A percentile compares a stretch with the other conserved stretches of the same genome.
These are phyloP conservation scores for Solanum tarapatanum DNA, from an alignment of 257 asterid genomes.

Conservation along the genomic window DNA sequence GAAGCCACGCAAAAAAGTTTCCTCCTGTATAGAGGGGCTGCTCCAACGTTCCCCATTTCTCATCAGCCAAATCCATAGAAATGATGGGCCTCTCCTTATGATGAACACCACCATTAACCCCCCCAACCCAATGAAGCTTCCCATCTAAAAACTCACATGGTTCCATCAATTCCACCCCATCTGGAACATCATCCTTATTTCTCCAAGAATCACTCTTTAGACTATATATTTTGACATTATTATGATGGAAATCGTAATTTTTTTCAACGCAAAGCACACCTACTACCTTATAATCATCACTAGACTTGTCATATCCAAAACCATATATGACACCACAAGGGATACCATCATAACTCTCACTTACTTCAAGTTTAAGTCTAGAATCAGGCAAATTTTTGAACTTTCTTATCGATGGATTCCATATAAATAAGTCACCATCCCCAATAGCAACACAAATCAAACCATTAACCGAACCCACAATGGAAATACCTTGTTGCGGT, in stretches of 20 bases:
- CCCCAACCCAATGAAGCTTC: background rate
- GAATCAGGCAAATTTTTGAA: conserved; percentile 27
- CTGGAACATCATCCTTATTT: background rate
- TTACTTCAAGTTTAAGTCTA: background rate
- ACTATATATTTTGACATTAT: background rate
- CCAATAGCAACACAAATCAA: conserved; percentile 21
- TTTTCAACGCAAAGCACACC: background rate
- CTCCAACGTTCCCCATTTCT: background rate
- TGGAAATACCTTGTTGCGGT: background rate
- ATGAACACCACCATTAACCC: background rate
- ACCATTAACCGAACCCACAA: conserved; percentile 45
- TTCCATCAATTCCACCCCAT: background rate
- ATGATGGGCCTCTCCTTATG: background rate
- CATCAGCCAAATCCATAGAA: background rate
- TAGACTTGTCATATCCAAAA: background rate
- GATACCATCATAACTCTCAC: background rate
- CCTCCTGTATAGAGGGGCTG: background rate
- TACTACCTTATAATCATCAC: background rate
- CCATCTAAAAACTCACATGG: background rate
- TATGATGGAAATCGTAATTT: background rate
- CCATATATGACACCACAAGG: background rate
- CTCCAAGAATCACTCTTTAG: background rate
- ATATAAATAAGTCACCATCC: conserved; percentile 12
- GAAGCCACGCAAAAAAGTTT: background rate
- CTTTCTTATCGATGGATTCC: conserved; percentile 36